Evolutionary conservation across 2,329 filamentous ascomycete species (phyloP), one percentile per base, ranked within the genome.

Genomic region (Calcarisporium arbuscula): DNA sequence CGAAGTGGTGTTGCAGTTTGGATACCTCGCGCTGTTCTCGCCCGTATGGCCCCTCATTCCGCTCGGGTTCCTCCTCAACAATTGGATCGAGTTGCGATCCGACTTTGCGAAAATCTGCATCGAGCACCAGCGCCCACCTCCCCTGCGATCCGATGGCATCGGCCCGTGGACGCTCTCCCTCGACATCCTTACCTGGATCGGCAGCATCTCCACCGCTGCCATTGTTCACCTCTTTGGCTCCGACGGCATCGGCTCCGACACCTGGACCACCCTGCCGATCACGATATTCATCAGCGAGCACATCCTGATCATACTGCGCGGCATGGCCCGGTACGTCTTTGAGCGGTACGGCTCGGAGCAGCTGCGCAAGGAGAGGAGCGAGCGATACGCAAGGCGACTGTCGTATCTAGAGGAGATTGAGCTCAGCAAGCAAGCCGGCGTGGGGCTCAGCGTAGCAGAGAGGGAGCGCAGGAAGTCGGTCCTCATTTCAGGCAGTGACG

Each of bases 101-200:
- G 83, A 88, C 48, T 83, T 85, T 29, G 73, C 84, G 58, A 88
- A 87, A 50, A 82, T 88, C 36, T 84, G 79, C 42, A 66, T 79
- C 17, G 81, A 87, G 50, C 82, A 82, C 62, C 79, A 80, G 42
- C 74, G 84, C 1, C 84, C 83, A 0, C 74, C 70, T 0, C 83
- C 83, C 0, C 72, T 73, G 43, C 77, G 83, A 6, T 71, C 80
- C 1, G 83, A 86, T 49, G 81, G 78, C 5, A 86, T 88, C 42
- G 83, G 83, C 0, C 82, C 83, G 0, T 87, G 80, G 73, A 68
- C 86, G 12, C 70, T 80, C 41, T 78, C 75, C 0, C 65, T 88
- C 10, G 73, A 74, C 30, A 77, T 85, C 41, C 64, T 88, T 10
- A 75, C 78, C 3, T 85, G 82, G 81, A 58, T 85, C 19, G 83